Conservation (phyloP, 129 eudicot species). For the Apium graveolens region DNA sequence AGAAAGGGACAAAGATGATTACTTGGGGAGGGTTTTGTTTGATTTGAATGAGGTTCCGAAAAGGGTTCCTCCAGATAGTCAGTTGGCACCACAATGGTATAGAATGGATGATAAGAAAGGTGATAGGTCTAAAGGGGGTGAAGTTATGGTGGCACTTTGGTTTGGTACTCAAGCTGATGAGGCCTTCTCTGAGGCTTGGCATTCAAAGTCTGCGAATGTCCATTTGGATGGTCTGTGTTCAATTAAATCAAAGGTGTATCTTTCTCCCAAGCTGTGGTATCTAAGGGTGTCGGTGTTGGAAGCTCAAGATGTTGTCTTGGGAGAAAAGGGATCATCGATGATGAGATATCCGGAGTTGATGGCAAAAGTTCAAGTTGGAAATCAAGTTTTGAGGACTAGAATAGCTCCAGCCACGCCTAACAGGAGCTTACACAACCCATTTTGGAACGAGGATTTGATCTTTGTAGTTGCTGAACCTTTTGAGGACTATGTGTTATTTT, state of each 20-base stretch:
- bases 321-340: conserved; percentile 62
- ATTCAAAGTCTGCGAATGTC: conserved; percentile 84
- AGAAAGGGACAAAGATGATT: conserved; percentile 74
- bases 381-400: conserved; percentile 81
- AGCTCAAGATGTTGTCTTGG: conserved; percentile 79
- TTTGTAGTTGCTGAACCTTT: conserved; percentile 96
- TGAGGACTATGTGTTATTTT: conserved; percentile 75
- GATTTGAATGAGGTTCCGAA: conserved; percentile 81
- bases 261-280: conserved; percentile 92
- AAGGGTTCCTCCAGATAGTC: conserved; percentile 90
- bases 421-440: conserved; percentile 58
- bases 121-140: conserved; percentile 69
- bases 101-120: conserved; percentile 88
- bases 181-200: conserved; percentile 96
- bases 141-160: conserved; percentile 89
- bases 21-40: conserved; percentile 86
- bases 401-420: conserved; percentile 42
- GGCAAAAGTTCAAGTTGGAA: conserved; percentile 86
- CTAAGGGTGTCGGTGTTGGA: conserved; percentile 66
- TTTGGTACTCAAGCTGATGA: conserved; percentile 98
- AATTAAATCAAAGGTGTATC: conserved; percentile 81
- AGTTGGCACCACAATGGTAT: conserved; percentile 91
- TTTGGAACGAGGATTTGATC: conserved; percentile 87
- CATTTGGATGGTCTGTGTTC: conserved; percentile 69
- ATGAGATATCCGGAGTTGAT: conserved; percentile 79